Percentiles rank a stretch among this genome's conserved stretches.
Conservation (phyloP, 192 early-diverging fungal genomes). For the Dissophora globulifera region DNA sequence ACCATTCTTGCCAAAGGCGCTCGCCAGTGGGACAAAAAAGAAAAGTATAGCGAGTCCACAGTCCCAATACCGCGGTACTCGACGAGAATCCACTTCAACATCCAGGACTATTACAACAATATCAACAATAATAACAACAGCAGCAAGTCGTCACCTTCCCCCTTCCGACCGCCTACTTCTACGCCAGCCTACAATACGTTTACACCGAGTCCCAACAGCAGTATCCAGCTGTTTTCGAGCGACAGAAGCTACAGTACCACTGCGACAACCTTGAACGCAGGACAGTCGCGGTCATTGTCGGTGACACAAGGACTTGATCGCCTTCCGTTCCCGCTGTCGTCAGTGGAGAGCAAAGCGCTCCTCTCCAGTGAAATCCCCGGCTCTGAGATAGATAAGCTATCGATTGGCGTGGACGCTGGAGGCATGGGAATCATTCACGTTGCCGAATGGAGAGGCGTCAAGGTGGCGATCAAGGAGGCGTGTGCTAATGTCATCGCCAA, state of each 20-base stretch:
- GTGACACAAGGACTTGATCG: constrained; percentile 24
- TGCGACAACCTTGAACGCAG: not conserved
- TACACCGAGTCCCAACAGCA: not conserved
- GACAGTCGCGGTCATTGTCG: constrained; percentile 9
- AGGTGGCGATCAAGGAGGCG: constrained; percentile 52
- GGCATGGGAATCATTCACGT: constrained; percentile 53
- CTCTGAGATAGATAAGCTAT: constrained; percentile 42
- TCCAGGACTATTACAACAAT: constrained; percentile 11
- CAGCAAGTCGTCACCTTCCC: not conserved
- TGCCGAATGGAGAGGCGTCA: constrained; percentile 45
- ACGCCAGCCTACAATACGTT: no score
- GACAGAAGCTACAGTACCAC: not conserved
- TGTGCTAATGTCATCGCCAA: constrained; percentile 32
- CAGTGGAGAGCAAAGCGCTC: constrained; percentile 41
- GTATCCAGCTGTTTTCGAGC: not conserved
- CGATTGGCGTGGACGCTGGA: constrained; percentile 46
- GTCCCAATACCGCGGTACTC: not conserved
- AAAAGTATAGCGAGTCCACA: not conserved
- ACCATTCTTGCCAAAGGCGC: not conserved
- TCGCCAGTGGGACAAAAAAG: not conserved
- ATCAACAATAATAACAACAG: constrained; percentile 2
- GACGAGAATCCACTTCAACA: not conserved
- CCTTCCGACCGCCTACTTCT: no score
- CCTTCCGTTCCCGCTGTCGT: constrained; percentile 9
- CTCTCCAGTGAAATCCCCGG: constrained; percentile 47